These are phyloP conservation scores for Mucor circinelloides DNA, from an alignment of 371 early-diverging fungal species.

Conservation along the genomic window DNA sequence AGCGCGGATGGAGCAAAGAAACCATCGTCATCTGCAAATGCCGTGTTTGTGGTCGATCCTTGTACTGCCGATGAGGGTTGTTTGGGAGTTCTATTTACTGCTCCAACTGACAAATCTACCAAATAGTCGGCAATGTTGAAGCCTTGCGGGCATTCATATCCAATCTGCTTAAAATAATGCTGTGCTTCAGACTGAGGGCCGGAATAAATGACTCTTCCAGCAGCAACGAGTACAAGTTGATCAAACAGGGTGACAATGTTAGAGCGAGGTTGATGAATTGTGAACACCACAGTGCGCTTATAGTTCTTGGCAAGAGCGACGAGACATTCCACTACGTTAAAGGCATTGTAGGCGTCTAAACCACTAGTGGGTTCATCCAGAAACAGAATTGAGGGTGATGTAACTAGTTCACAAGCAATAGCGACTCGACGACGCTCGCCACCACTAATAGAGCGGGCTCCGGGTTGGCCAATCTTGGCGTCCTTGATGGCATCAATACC, in stretches of 20 bases:
- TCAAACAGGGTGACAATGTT: constrained; percentile 92
- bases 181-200: constrained; percentile 62
- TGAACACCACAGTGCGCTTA: constrained; percentile 89
- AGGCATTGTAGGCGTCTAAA: constrained; percentile 90
- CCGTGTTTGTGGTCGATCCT: not conserved
- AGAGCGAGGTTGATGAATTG: constrained; percentile 95
- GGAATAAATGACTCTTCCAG: constrained; percentile 82
- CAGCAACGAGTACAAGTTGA: constrained; percentile 82
- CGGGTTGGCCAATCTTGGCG: constrained; percentile 79
- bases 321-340: constrained; percentile 88
- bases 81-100: constrained; percentile 37
- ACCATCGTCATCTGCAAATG: constrained; percentile 1
- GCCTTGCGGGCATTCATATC: constrained; percentile 83
- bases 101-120: constrained; percentile 75
- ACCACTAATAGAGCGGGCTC: constrained; percentile 78
- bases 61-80: constrained; percentile 2
- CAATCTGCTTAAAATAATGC: constrained; percentile 69
- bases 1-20: constrained; percentile 14
- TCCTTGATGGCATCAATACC: constrained; percentile 78
- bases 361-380: constrained; percentile 96
- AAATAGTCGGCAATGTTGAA: constrained; percentile 94
- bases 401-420: constrained; percentile 88
- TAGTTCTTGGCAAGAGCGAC: constrained; percentile 79
- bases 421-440: constrained; percentile 88
- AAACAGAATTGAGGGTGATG: constrained; percentile 88